Percentiles rank a stretch among this genome's conserved stretches.
Evolutionary conservation across 179 eudicot species (phyloP).

Genomic region (Heliamphora pulchella): DNA sequence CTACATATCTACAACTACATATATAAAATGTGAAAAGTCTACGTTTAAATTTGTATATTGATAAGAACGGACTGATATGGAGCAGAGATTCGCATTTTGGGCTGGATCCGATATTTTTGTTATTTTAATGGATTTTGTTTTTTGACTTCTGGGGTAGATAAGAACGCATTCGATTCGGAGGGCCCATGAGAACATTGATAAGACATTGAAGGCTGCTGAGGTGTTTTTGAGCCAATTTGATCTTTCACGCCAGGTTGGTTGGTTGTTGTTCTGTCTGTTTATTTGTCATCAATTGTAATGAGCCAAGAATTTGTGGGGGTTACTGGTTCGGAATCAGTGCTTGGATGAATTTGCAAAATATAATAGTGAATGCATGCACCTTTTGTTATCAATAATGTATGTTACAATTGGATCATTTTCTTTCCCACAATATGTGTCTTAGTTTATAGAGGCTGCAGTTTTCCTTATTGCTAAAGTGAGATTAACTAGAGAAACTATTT

Average conservation of each 20-base stretch:
- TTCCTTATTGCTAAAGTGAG: not conserved
- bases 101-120: not conserved
- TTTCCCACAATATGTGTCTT: not conserved
- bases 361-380: not conserved
- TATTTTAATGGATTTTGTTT: not conserved
- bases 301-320: not conserved
- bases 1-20: too few species aligned
- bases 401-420: not conserved
- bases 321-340: not conserved
- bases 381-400: not conserved
- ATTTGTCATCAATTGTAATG: not conserved
- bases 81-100: too few species aligned
- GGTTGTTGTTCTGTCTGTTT: not conserved
- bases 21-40: not conserved
- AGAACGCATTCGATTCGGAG: conserved; percentile 63
- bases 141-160: conserved; percentile 30
- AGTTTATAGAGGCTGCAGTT: not conserved
- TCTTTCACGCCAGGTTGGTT: conserved; percentile 53
- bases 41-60: not conserved
- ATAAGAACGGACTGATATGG: not conserved
- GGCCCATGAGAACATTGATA: conserved; percentile 71
- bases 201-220: conserved; percentile 58
- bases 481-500: not conserved
- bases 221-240: conserved; percentile 46
- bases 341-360: not conserved